A percentile compares a stretch with the other conserved stretches of the same genome.
Conservation (phyloP, 2,329 filamentous ascomycete genomes). For the Epichloe uncinata region DNA sequence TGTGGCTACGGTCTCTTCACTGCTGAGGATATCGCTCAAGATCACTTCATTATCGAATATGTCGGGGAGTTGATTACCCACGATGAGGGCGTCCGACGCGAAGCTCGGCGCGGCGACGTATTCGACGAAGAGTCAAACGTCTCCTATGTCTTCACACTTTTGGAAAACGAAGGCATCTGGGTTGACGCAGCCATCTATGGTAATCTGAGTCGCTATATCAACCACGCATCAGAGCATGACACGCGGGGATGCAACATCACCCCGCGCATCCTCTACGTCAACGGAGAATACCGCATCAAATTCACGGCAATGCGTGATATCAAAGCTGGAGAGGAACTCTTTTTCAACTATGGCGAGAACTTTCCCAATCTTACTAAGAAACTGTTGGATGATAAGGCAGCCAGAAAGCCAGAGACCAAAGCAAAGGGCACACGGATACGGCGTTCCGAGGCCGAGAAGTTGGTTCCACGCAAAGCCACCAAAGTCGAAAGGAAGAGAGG, state of each 20-base stretch:
- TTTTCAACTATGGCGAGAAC: constrained; percentile 68
- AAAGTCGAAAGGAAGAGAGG: constrained; percentile 14
- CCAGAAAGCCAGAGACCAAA: constrained; percentile 16
- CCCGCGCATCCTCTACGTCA: constrained; percentile 57
- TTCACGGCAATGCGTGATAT: constrained; percentile 58
- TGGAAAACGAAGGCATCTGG: constrained; percentile 49
- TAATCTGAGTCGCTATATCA: constrained; percentile 74
- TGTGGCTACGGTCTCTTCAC: constrained; percentile 67
- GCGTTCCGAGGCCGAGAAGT: constrained; percentile 8
- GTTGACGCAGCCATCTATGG: constrained; percentile 66
- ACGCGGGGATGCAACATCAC: constrained; percentile 45
- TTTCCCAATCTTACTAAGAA: constrained; percentile 46
- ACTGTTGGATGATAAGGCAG: constrained; percentile 24
- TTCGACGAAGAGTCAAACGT: constrained; percentile 47
- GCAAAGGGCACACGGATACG: constrained; percentile 10
- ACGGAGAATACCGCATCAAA: constrained; percentile 63
- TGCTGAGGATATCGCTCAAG: constrained; percentile 50
- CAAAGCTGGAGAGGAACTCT: constrained; percentile 59
- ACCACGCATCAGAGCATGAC: constrained; percentile 49
- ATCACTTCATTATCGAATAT: constrained; percentile 72
- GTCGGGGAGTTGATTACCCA: constrained; percentile 63
- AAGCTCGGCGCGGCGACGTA: constrained; percentile 44
- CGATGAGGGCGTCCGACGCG: constrained; percentile 55
- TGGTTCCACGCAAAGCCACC: constrained; percentile 12
- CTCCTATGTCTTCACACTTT: constrained; percentile 50